Evolutionary conservation across 495 filamentous ascomycete species (phyloP), one percentile per base, ranked within the genome.

Genomic region (Oidiodendron maius): DNA sequence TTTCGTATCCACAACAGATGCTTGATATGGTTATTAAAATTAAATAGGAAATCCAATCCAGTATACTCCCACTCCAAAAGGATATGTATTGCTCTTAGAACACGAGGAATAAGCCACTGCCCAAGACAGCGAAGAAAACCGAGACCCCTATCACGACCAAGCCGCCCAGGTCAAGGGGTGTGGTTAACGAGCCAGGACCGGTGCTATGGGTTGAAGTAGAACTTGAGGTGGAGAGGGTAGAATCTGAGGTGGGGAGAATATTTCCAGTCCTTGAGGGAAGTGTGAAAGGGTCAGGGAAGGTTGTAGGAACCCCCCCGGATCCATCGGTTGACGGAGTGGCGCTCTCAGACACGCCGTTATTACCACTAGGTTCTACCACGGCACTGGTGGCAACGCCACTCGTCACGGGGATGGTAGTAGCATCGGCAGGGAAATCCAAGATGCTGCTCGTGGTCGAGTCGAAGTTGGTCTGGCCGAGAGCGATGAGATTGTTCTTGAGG

Each of bases 381-480:
- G 26, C 26, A 26, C 48, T 56, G 10, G 25, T 50, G 1, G 75
- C 70, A 30, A 77, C 62, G 11, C 65, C 64, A 1, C 58, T 59
- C 3, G 58, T 58, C 20, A 45, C 46, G 6, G 68, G 58, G 13
- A 61, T 53, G 2, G 28, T 39, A 3, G 55, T 50, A 5, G 44
- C 51, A 26, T 18, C 41, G 2, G 56, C 51, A 8, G 35, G 50
- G 18, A 78, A 68, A 50, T 75, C 74, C 1, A 75, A 44, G 21
- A 79, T 51, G 42, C 53, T 64, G 43, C 71, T 74, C 5, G 63
- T 62, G 0, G 79, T 83, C 23, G 79, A 72, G 60, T 96, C 87
- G 67, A 93, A 85, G 38, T 86, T 85, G 13, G 91, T 90, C 58
- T 90, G 87, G 5, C 88, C 93, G 20, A 98, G 65, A 13, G 80